Percentiles rank a stretch among this genome's conserved stretches.
Conservation (phyloP, 2,329 filamentous ascomycete species). For the Trichoderma harzianum region DNA sequence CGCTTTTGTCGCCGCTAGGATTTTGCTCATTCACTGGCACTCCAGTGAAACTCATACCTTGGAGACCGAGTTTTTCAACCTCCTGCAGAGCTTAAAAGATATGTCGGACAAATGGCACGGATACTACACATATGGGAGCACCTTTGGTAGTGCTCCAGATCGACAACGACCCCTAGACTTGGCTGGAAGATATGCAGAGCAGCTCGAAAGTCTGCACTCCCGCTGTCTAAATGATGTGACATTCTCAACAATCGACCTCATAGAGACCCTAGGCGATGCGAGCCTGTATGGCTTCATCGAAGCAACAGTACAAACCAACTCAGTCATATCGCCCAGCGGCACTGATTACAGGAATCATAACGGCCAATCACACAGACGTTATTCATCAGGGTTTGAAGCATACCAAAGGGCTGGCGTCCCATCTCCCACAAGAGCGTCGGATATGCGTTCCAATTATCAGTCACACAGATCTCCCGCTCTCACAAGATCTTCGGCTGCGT, state of each 20-base stretch:
- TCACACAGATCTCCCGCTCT: background rate
- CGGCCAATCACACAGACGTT: background rate
- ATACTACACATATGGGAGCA: background rate
- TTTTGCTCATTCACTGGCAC: background rate
- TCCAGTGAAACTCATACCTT: background rate
- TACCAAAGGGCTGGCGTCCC: background rate
- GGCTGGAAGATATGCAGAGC: conserved; percentile 5
- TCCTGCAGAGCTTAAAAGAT: background rate
- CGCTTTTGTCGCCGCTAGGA: background rate
- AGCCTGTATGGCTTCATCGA: background rate
- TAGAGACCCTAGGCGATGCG: background rate
- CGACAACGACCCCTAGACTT: background rate
- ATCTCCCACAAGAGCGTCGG: background rate
- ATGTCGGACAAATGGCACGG: background rate
- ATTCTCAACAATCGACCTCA: background rate
- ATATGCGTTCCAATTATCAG: background rate
- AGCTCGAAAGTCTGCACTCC: background rate
- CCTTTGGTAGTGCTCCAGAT: background rate
- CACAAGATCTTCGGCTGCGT: background rate
- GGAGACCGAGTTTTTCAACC: background rate
- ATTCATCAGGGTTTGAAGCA: background rate
- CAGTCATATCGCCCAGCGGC: background rate
- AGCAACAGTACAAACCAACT: background rate
- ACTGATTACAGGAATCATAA: background rate
- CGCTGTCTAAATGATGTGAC: background rate